Evolutionary conservation across 2,329 filamentous ascomycete genomes (phyloP), one percentile per base, ranked within the genome.

Genomic region (Erysiphe pulchra): DNA sequence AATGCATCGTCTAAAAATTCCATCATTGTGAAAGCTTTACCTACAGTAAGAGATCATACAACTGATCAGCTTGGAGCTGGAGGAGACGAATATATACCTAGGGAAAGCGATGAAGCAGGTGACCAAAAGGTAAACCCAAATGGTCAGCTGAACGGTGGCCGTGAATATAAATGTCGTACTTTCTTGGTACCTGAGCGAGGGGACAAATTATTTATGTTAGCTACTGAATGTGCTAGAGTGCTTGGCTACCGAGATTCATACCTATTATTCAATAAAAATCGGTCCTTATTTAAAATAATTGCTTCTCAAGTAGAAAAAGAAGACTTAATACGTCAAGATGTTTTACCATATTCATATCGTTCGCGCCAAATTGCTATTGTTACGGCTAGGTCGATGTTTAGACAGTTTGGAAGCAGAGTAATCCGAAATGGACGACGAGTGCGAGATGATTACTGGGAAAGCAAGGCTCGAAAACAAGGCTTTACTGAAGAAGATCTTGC

Each of bases 291-390:
- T 69, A 98, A 98, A 64, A 98, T 98, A 57, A 98, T 98, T 55
- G 87, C 87, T 47, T 92, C 80, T 50, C 87, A 95, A 60, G 68
- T 79, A 28, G 90, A 98, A 60, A 98, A 98, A 67, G 90, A 98
- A 60, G 85, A 95, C 56, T 68, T 98, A 14, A 93, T 98, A 43
- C 70, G 77, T 51, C 86, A 95, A 64, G 90, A 95, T 56, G 92
- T 95, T 47, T 66, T 98, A 17, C 90, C 90, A 0, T 98, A 95
- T 61, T 94, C 87, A 4, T 98, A 98, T 60, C 76, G 90, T 40
- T 98, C 90, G n/a, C 76, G 90, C 44, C 90, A 98, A 62, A 98
- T 98, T 54, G 90, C 90, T 45, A 94, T 98, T 50, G 90, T 98
- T 39, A 95, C 90, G 0, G 90, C 90, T 30, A 77, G 84, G 51